These are phyloP conservation scores for Vachellia collinsii DNA, from an alignment of 306 rosid genomes.

Conservation along the genomic window DNA sequence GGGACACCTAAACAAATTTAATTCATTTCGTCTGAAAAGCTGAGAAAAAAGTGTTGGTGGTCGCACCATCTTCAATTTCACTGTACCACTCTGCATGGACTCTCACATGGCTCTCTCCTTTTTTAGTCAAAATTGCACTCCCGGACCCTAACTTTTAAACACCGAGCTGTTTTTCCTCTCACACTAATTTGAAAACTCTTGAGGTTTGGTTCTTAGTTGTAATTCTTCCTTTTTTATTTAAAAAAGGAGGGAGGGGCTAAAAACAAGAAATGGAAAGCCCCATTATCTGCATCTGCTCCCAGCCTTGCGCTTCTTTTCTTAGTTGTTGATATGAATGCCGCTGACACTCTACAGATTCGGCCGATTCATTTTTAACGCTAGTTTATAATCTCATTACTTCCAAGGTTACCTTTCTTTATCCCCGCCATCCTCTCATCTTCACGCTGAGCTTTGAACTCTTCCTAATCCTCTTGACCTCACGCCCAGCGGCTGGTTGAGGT, in stretches of 20 bases:
- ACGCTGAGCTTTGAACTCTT: slow-evolving; percentile 28
- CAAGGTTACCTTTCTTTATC: slow-evolving; percentile 12
- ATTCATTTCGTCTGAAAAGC: slow-evolving; percentile 33
- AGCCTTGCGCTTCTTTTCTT: neutral
- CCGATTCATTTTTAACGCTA: slow-evolving; percentile 33
- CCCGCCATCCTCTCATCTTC: slow-evolving; percentile 34
- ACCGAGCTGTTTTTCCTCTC: no score
- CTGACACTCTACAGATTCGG: slow-evolving; percentile 52
- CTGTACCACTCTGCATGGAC: slow-evolving; percentile 41
- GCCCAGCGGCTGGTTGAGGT: slow-evolving; percentile 27
- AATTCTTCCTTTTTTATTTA: neutral
- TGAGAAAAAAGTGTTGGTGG: slow-evolving; percentile 46
- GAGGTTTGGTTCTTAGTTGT: neutral
- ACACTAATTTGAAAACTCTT: neutral
- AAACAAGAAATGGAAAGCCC: slow-evolving; percentile 49
- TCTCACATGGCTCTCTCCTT: slow-evolving; percentile 57
- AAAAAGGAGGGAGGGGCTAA: slow-evolving; percentile 34
- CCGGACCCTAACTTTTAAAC: neutral
- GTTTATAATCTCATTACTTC: neutral
- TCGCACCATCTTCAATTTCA: slow-evolving; percentile 45
- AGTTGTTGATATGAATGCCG: slow-evolving; percentile 35
- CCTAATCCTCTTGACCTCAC: neutral
- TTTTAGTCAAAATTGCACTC: neutral
- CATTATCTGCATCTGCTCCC: slow-evolving; percentile 16
- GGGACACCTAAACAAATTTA: neutral